Evolutionary conservation across 495 filamentous ascomycete genomes (phyloP).

Genomic region (Cudoniella acicularis): DNA sequence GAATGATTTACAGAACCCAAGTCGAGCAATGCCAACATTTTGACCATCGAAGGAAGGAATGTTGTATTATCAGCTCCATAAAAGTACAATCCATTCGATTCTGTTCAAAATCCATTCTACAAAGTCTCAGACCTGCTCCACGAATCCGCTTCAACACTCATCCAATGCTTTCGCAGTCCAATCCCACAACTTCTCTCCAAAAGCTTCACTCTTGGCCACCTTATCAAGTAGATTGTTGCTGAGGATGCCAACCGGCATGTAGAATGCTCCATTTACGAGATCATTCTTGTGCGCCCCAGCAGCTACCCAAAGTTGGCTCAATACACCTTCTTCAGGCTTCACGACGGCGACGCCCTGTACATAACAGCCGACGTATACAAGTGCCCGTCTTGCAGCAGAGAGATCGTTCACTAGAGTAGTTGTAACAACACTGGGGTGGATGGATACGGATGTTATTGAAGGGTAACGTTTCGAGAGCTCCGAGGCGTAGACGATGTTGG

Average conservation of each 20-base stretch:
- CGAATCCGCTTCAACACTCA: not conserved
- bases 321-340: slow-evolving; percentile 41
- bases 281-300: slow-evolving; percentile 37
- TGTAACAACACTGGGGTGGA: slow-evolving; percentile 62
- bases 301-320: slow-evolving; percentile 59
- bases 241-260: slow-evolving; percentile 49
- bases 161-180: slow-evolving; percentile 3
- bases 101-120: not conserved
- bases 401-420: slow-evolving; percentile 2
- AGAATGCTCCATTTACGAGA: slow-evolving; percentile 49
- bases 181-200: slow-evolving; percentile 3
- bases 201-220: slow-evolving; percentile 1
- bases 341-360: slow-evolving; percentile 23
- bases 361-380: slow-evolving; percentile 26
- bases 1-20: no score
- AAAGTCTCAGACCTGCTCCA: not conserved
- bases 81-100: no score
- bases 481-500: slow-evolving; percentile 59
- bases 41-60: no score
- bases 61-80: no score
- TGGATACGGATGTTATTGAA: slow-evolving; percentile 47
- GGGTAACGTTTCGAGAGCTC: slow-evolving; percentile 59
- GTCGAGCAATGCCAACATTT: no score
- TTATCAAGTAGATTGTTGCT: slow-evolving; percentile 28
- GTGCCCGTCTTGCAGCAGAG: slow-evolving; percentile 20